Evolutionary conservation across 1,284 basidiomycete genomes (phyloP).

Genomic region (Puccinia horiana): DNA sequence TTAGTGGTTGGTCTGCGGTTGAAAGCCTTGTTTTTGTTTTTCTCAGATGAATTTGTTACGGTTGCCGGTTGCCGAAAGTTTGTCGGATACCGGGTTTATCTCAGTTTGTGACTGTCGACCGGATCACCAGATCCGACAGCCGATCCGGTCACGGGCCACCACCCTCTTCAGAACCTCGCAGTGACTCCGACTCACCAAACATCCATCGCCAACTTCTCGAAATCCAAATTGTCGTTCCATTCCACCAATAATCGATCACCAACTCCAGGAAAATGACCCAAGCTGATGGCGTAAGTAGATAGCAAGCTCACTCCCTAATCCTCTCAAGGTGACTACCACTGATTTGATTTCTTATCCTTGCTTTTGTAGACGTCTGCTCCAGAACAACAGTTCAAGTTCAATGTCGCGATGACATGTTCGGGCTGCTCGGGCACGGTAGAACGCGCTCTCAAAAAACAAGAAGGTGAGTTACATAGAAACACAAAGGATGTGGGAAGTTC

Average conservation of each 20-base stretch:
- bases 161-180: background rate
- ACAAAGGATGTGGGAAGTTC: too few relatives aligned
- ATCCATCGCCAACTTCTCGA: background rate
- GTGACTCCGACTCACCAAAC: background rate
- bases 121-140: background rate
- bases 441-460: conserved; percentile 49
- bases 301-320: background rate
- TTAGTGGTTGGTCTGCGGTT: too few relatives aligned
- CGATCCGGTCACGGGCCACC: background rate
- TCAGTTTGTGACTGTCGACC: background rate
- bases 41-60: too few relatives aligned
- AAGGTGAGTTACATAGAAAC: conserved; percentile 18
- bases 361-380: conserved; percentile 11
- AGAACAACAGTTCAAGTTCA: conserved; percentile 43
- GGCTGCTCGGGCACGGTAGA: conserved; percentile 49
- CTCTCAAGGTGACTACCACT: background rate
- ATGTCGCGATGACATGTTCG: conserved; percentile 40
- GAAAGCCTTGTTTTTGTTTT: too few relatives aligned
- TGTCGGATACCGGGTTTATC: too few relatives aligned
- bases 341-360: background rate
- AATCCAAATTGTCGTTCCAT: too few relatives aligned
- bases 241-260: too few relatives aligned
- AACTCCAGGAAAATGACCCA: background rate
- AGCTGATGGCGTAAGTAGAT: background rate
- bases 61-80: too few relatives aligned